Evolutionary conservation across 768 basidiomycete species (phyloP).

Genomic region (Dacryopinax spathularia): DNA sequence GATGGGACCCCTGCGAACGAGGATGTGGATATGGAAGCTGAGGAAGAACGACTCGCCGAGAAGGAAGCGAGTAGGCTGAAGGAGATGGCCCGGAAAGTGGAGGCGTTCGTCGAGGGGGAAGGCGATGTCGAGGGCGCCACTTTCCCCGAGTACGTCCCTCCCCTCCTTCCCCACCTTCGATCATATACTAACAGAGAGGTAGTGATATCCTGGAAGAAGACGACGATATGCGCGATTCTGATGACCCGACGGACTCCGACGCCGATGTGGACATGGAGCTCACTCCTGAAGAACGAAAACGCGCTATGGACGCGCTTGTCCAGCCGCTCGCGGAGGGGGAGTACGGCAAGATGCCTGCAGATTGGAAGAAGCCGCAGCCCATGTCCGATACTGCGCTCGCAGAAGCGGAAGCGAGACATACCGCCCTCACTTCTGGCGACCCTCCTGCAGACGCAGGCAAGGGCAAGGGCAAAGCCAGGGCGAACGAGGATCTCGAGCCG

Average conservation of each 20-base stretch:
- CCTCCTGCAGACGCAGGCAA: not conserved
- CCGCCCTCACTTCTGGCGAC: not conserved
- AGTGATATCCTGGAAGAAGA: conserved; percentile 63
- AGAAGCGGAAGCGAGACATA: not conserved
- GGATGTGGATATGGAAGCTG: conserved; percentile 17
- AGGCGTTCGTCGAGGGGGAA: conserved; percentile 77
- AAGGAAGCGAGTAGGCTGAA: conserved; percentile 57
- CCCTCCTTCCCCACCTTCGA: not conserved
- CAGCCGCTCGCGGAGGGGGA: conserved; percentile 64
- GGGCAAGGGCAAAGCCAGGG: not conserved
- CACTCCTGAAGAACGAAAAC: conserved; percentile 30
- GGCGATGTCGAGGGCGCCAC: conserved; percentile 79
- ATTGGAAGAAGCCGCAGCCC: conserved; percentile 7
- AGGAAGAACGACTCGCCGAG: conserved; percentile 41
- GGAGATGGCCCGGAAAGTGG: conserved; percentile 70
- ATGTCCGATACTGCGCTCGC: not conserved
- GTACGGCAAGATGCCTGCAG: conserved; percentile 69
- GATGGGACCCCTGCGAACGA: not conserved
- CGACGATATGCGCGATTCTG: conserved; percentile 23
- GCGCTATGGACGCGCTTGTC: conserved; percentile 68
- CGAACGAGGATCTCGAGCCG: not conserved
- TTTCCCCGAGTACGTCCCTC: conserved; percentile 67
- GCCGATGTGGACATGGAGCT: conserved; percentile 25
- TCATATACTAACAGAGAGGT: conserved; percentile 4
- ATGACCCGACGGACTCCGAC: no score